Evolutionary conservation across 192 early-diverging fungal genomes (phyloP).

Genomic region (Podila clonocystis): DNA sequence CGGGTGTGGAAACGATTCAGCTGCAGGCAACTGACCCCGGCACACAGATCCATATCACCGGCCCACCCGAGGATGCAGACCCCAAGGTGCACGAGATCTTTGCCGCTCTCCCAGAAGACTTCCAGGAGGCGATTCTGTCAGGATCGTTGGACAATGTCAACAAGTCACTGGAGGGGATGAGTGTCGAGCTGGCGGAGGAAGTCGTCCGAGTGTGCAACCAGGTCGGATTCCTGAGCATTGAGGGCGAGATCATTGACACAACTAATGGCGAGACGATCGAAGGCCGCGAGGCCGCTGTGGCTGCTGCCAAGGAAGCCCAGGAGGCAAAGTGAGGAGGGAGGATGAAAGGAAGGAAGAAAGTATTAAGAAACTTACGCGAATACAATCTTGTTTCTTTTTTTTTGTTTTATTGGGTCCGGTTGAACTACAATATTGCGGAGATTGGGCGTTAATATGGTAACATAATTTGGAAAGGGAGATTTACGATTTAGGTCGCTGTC

Average conservation of each 20-base stretch:
- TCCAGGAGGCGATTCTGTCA: conserved; percentile 79
- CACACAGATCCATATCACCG: conserved; percentile 73
- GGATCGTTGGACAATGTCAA: conserved; percentile 89
- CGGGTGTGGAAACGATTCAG: conserved; percentile 73
- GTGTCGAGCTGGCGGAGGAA: conserved; percentile 77
- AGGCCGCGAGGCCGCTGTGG: conserved; percentile 39
- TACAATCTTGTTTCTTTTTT: background rate
- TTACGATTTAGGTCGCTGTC: background rate
- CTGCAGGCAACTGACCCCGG: conserved; percentile 76
- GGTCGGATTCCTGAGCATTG: conserved; percentile 71
- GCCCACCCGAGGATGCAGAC: conserved; percentile 70
- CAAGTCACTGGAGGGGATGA: conserved; percentile 74
- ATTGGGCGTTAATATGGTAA: background rate
- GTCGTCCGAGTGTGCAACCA: conserved; percentile 78
- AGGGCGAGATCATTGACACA: conserved; percentile 53
- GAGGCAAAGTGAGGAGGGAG: background rate
- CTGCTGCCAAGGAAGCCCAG: conserved; percentile 18
- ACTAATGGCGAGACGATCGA: conserved; percentile 55
- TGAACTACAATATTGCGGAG: no score
- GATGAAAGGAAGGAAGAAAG: background rate
- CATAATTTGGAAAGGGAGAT: background rate
- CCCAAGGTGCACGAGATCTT: conserved; percentile 75
- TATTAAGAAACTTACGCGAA: background rate
- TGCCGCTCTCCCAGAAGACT: conserved; percentile 69
- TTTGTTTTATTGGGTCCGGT: no score